Conservation (phyloP, 495 filamentous ascomycete genomes). For the Talaromyces proteolyticus region DNA sequence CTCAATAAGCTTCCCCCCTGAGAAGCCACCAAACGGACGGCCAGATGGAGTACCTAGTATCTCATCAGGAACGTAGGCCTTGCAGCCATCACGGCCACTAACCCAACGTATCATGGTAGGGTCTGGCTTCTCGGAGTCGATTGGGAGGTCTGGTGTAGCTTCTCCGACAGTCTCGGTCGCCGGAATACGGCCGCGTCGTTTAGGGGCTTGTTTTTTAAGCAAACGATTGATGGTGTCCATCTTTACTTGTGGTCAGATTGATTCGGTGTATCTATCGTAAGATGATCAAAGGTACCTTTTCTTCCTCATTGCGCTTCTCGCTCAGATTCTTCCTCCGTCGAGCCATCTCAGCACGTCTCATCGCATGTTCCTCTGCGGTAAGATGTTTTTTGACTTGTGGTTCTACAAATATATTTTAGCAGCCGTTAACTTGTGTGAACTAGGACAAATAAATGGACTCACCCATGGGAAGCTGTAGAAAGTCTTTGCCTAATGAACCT, state of each 20-base stretch:
- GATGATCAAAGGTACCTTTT: conserved; percentile 62
- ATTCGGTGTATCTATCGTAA: neutral
- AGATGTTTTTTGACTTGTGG: conserved; percentile 89
- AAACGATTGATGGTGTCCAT: conserved; percentile 99
- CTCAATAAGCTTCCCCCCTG: conserved; percentile 39
- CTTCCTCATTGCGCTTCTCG: conserved; percentile 97
- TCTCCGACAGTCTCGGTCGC: conserved; percentile 41
- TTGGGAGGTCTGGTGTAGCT: conserved; percentile 44
- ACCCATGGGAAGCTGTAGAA: conserved; percentile 85
- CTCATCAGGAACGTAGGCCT: conserved; percentile 71
- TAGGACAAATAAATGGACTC: conserved; percentile 12
- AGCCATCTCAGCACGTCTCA: conserved; percentile 95
- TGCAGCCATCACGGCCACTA: conserved; percentile 61
- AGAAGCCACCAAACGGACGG: conserved; percentile 44
- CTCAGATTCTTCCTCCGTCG: conserved; percentile 91
- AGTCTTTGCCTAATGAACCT: conserved; percentile 61
- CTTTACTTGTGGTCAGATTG: conserved; percentile 20
- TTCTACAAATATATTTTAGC: conserved; percentile 45
- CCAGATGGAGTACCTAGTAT: conserved; percentile 70
- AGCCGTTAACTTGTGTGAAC: neutral
- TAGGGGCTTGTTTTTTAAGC: conserved; percentile 91
- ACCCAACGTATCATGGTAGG: conserved; percentile 75
- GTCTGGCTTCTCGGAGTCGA: conserved; percentile 51
- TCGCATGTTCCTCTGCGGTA: conserved; percentile 90
- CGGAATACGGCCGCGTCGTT: conserved; percentile 54